These are phyloP conservation scores for Cryphonectria nitschkei DNA, from an alignment of 2,329 filamentous ascomycete species.

Conservation along the genomic window DNA sequence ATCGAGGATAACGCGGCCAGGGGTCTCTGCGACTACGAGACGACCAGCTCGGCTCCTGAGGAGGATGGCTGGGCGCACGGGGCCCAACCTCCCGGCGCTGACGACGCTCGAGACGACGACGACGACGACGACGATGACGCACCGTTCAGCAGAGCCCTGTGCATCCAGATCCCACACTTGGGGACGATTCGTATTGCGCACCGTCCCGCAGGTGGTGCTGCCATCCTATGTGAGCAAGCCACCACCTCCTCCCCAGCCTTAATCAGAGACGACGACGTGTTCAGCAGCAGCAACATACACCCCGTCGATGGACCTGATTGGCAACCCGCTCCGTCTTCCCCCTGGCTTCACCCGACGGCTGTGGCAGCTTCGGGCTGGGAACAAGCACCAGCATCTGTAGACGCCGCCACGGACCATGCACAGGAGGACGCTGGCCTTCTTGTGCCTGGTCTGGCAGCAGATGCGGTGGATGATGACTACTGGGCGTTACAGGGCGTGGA, in stretches of 20 bases:
- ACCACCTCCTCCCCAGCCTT: not conserved
- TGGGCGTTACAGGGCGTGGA: slow-evolving; percentile 39
- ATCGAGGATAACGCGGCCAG: slow-evolving; percentile 43
- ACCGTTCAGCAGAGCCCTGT: slow-evolving; percentile 32
- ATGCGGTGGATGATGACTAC: slow-evolving; percentile 30
- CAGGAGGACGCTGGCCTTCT: slow-evolving; percentile 3
- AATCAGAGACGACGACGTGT: not conserved
- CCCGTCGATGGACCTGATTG: not conserved
- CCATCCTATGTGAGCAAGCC: not conserved
- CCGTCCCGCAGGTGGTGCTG: not conserved
- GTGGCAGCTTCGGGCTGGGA: not conserved
- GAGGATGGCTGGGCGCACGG: slow-evolving; percentile 31
- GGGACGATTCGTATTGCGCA: slow-evolving; percentile 44
- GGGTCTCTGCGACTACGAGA: slow-evolving; percentile 35
- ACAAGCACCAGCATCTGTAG: not conserved
- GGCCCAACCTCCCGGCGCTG: slow-evolving; percentile 31
- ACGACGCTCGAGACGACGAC: slow-evolving; percentile 30
- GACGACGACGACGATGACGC: slow-evolving; percentile 31
- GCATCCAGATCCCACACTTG: slow-evolving; percentile 48
- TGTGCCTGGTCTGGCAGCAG: slow-evolving; percentile 29
- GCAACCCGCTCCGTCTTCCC: slow-evolving; percentile 2
- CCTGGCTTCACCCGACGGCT: not conserved
- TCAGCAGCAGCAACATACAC: not conserved
- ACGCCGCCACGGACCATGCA: not conserved
- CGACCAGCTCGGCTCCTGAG: slow-evolving; percentile 28